Conservation (phyloP, 2,329 filamentous ascomycete genomes). For the Ramichloridium luteum region DNA sequence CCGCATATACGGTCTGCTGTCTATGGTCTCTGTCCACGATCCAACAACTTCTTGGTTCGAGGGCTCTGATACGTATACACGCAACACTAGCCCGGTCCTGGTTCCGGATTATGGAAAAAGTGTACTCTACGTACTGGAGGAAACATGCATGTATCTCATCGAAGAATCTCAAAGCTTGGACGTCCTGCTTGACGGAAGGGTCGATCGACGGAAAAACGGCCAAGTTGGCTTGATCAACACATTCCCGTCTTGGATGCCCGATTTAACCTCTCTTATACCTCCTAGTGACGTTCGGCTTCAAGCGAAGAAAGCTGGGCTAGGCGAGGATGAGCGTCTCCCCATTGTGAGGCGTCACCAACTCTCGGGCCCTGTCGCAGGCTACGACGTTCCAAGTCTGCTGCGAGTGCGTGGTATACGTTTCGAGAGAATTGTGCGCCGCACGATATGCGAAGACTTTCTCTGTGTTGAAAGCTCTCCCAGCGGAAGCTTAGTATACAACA, state of each 20-base stretch:
- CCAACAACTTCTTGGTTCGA: too few relatives aligned
- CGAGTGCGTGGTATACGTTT: slow-evolving; percentile 8
- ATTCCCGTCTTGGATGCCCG: slow-evolving; percentile 8
- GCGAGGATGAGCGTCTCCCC: background rate
- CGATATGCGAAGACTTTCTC: slow-evolving; percentile 6
- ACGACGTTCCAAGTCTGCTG: slow-evolving; percentile 8
- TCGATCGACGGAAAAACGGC: slow-evolving; percentile 5
- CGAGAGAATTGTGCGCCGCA: slow-evolving; percentile 9
- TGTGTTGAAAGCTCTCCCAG: slow-evolving; percentile 4
- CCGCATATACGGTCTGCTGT: slow-evolving; percentile 13
- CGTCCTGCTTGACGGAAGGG: slow-evolving; percentile 12
- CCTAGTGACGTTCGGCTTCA: background rate
- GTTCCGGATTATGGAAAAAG: slow-evolving; percentile 11
- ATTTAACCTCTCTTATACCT: slow-evolving; percentile 9
- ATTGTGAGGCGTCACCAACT: slow-evolving; percentile 1
- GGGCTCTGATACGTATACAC: too few relatives aligned
- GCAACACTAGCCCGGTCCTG: slow-evolving; percentile 5
- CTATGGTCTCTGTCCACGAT: too few relatives aligned
- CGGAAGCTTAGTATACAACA: slow-evolving; percentile 10
- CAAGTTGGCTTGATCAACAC: slow-evolving; percentile 1
- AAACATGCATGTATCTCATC: slow-evolving; percentile 14
- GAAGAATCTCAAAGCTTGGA: slow-evolving; percentile 9
- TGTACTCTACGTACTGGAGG: slow-evolving; percentile 12
- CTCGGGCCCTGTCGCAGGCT: background rate
- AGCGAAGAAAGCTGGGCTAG: slow-evolving; percentile 7